A percentile compares a stretch with the other conserved stretches of the same genome.
Conservation (phyloP, 192 early-diverging fungal genomes). For the Entomortierella chlamydospora region DNA sequence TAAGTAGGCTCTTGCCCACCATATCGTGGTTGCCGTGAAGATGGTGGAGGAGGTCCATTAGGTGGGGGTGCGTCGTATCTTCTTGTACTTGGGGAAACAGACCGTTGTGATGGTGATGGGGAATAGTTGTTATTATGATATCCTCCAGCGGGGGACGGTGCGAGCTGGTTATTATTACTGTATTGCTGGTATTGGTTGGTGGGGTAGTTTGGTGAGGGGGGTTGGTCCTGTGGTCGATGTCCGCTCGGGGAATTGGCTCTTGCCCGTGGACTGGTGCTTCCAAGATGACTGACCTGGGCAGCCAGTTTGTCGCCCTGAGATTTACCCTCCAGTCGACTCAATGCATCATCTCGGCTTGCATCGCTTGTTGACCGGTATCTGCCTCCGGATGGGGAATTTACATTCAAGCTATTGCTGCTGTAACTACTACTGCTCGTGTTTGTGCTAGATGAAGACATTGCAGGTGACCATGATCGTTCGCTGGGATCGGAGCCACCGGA, state of each 20-base stretch:
- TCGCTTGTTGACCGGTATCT: slow-evolving; percentile 37
- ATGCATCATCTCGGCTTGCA: slow-evolving; percentile 45
- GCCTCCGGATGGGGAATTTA: slow-evolving; percentile 1
- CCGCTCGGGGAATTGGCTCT: slow-evolving; percentile 33
- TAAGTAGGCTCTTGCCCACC: slow-evolving; percentile 5
- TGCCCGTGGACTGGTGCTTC: slow-evolving; percentile 38
- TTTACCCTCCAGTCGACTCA: slow-evolving; percentile 50
- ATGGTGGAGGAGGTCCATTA: neutral
- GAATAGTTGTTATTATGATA: slow-evolving; percentile 17
- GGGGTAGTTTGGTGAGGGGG: neutral
- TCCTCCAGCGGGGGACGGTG: slow-evolving; percentile 17
- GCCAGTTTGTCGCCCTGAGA: slow-evolving; percentile 33
- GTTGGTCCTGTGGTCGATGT: slow-evolving; percentile 5
- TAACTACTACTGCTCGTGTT: slow-evolving; percentile 20
- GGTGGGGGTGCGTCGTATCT: slow-evolving; percentile 34
- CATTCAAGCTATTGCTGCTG: slow-evolving; percentile 2
- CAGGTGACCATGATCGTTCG: slow-evolving; percentile 23
- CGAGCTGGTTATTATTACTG: slow-evolving; percentile 8
- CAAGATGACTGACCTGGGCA: slow-evolving; percentile 41
- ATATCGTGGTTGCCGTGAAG: slow-evolving; percentile 4
- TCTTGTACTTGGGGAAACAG: slow-evolving; percentile 20
- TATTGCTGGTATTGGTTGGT: slow-evolving; percentile 7
- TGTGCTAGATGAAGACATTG: too few species aligned
- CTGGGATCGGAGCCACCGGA: neutral
- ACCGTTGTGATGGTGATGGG: slow-evolving; percentile 16